Evolutionary conservation across 2,329 filamentous ascomycete species (phyloP), one percentile per base, ranked within the genome.

Genomic region (Fusarium sp.): DNA sequence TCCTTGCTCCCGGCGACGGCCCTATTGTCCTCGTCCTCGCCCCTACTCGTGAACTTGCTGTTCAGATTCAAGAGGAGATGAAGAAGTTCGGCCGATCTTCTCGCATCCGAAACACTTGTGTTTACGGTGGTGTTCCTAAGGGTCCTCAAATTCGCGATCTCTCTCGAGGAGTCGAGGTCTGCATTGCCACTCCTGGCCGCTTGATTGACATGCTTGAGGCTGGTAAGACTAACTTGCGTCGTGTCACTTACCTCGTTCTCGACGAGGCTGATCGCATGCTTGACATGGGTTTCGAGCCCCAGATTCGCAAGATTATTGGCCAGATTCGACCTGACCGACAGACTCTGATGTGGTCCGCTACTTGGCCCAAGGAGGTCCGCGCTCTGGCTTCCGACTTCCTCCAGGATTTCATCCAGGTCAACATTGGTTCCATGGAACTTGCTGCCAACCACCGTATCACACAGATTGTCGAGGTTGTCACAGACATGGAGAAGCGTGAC

Each of bases 271-370:
- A 99, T 86, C 96, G 96, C 81, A 99, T 99, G 96, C 89, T 99
- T 83, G 96, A 99, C 87, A 99, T 99, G 96, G 96, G 96, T 91
- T 98, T 99, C 86, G 96, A 99, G 87, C 96, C 96, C 77, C 96
- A 98, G 84, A 98, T 99, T 80, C 94, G 96, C 87, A 98, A 98
- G 88, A 98, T 99, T 77, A 95, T 99, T 78, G 90, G 93, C 74
- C 96, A 99, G 87, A 98, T 98, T 84, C 94, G 96, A 78, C 96
- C 96, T 61, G 96, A 99, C 83, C 93, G 96, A 89, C 96, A 99
- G 85, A 99, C 96, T 73, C 96, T 96, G 88, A 98, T 99, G 95
- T 99, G 96, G 94, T 99, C 96, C 70, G 96, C 96, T 78, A 99
- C 96, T 12, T 99, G 96, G 95, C 96, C 96, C 80, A 98, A 98